Evolutionary conservation across 768 basidiomycete genomes (phyloP).

Genomic region (Pleurotus eryngii): DNA sequence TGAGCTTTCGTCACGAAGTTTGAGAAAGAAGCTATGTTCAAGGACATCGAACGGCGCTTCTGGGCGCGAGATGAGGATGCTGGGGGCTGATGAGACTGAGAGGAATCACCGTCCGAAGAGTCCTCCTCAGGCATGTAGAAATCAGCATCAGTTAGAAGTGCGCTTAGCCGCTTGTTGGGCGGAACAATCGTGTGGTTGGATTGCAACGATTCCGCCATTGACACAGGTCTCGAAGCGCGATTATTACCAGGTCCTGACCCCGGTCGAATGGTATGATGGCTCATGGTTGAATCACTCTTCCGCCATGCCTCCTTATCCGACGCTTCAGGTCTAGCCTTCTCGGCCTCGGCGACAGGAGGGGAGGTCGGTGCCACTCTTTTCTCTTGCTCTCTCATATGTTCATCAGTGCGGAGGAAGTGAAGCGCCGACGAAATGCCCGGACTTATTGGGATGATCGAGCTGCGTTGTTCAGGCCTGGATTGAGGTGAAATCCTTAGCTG

Average conservation of each 20-base stretch:
- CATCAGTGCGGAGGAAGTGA: slow-evolving; percentile 44
- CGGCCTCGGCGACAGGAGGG: slow-evolving; percentile 1
- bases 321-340: slow-evolving; percentile 20
- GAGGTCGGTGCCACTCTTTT: slow-evolving; percentile 3
- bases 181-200: slow-evolving; percentile 73
- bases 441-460: slow-evolving; percentile 53
- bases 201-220: slow-evolving; percentile 74
- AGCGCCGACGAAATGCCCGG: slow-evolving; percentile 58
- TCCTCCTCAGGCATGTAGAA: slow-evolving; percentile 66
- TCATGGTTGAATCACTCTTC: slow-evolving; percentile 81
- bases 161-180: slow-evolving; percentile 61
- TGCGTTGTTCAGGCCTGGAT: slow-evolving; percentile 33
- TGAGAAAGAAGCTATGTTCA: slow-evolving; percentile 41
- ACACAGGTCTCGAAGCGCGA: slow-evolving; percentile 67
- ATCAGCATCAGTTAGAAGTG: slow-evolving; percentile 64
- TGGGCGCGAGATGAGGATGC: slow-evolving; percentile 42
- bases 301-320: slow-evolving; percentile 65
- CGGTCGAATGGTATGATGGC: slow-evolving; percentile 69
- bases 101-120: slow-evolving; percentile 18
- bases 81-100: slow-evolving; percentile 30
- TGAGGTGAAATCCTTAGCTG: not conserved
- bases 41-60: slow-evolving; percentile 64
- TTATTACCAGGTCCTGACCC: slow-evolving; percentile 35
- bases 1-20: slow-evolving; percentile 18
- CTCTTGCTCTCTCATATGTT: slow-evolving; percentile 25